Evolutionary conservation across 2,329 filamentous ascomycete species (phyloP).

Genomic region (Periconia sp.): DNA sequence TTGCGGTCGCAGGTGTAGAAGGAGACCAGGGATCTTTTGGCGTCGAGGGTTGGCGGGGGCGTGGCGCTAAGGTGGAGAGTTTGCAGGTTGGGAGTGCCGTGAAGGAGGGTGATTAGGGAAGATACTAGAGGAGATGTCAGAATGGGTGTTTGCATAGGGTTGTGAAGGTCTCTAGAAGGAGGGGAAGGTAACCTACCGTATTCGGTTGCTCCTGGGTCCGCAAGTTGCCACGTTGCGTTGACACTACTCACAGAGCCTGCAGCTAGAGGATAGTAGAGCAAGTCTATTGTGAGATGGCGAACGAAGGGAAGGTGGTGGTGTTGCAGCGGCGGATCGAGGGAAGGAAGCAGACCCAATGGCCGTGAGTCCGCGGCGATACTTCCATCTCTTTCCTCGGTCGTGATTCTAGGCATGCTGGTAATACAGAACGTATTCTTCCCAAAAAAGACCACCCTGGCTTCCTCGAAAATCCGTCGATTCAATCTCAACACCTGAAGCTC

Average conservation of each 20-base stretch:
- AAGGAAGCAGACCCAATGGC: too few species aligned
- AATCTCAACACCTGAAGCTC: constrained; percentile 45
- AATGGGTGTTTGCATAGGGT: not conserved
- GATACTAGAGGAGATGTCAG: not conserved
- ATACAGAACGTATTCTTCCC: constrained; percentile 48
- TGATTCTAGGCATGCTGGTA: constrained; percentile 21
- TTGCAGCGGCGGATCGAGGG: constrained; percentile 35
- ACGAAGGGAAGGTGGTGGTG: constrained; percentile 23
- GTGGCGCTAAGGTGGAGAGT: constrained; percentile 15
- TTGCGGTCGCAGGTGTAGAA: constrained; percentile 32
- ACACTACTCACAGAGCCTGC: constrained; percentile 5
- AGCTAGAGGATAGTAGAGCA: constrained; percentile 35
- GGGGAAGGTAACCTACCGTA: constrained; percentile 6
- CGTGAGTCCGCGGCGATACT: too few species aligned
- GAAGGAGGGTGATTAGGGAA: constrained; percentile 1
- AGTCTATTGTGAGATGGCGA: constrained; percentile 34
- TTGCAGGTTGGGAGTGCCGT: constrained; percentile 3
- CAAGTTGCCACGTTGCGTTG: not conserved
- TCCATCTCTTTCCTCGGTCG: not conserved
- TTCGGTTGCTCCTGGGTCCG: not conserved
- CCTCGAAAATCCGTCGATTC: constrained; percentile 48
- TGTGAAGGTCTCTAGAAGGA: not conserved
- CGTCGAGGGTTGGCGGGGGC: constrained; percentile 14
- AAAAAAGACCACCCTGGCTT: constrained; percentile 50
- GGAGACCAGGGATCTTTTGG: constrained; percentile 25